Evolutionary conservation across 495 filamentous ascomycete species (phyloP).

Genomic region (Lepraria neglecta): DNA sequence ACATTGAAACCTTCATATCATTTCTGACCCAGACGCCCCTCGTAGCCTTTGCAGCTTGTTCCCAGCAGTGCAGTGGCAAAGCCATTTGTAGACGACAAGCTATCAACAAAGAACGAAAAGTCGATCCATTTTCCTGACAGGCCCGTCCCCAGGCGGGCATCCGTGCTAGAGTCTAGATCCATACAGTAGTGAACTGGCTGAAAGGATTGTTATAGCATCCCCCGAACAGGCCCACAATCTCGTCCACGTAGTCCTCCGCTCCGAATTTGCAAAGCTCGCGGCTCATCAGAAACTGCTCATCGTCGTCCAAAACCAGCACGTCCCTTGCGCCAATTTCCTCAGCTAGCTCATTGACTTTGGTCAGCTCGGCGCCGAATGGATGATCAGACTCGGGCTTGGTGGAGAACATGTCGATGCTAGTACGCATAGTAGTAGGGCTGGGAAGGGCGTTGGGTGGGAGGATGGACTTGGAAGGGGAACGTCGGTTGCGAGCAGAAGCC

Average conservation of each 20-base stretch:
- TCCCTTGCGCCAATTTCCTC: slow-evolving; percentile 72
- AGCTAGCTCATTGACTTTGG: slow-evolving; percentile 58
- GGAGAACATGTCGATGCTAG: slow-evolving; percentile 41
- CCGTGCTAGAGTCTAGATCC: slow-evolving; percentile 36
- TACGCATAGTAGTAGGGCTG: slow-evolving; percentile 35
- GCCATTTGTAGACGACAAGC: slow-evolving; percentile 14
- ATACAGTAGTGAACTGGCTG: slow-evolving; percentile 37
- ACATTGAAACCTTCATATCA: slow-evolving; percentile 3
- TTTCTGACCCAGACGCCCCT: neutral
- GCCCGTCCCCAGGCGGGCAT: slow-evolving; percentile 26
- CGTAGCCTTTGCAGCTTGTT: slow-evolving; percentile 11
- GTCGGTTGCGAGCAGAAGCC: slow-evolving; percentile 55
- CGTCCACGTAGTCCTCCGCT: slow-evolving; percentile 75
- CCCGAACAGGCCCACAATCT: slow-evolving; percentile 66
- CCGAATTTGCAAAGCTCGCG: slow-evolving; percentile 68
- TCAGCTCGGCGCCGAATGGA: slow-evolving; percentile 47
- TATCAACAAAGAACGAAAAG: slow-evolving; percentile 18
- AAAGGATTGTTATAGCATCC: slow-evolving; percentile 44
- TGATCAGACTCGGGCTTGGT: slow-evolving; percentile 34
- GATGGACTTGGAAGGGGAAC: slow-evolving; percentile 50
- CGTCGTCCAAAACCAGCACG: slow-evolving; percentile 53
- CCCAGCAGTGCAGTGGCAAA: slow-evolving; percentile 18
- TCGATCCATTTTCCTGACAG: neutral
- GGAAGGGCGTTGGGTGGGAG: slow-evolving; percentile 36
- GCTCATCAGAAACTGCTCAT: slow-evolving; percentile 58